A percentile compares a stretch with the other conserved stretches of the same genome.
Evolutionary conservation across 306 rosid genomes (phyloP).

Genomic region (Datisca glomerata): DNA sequence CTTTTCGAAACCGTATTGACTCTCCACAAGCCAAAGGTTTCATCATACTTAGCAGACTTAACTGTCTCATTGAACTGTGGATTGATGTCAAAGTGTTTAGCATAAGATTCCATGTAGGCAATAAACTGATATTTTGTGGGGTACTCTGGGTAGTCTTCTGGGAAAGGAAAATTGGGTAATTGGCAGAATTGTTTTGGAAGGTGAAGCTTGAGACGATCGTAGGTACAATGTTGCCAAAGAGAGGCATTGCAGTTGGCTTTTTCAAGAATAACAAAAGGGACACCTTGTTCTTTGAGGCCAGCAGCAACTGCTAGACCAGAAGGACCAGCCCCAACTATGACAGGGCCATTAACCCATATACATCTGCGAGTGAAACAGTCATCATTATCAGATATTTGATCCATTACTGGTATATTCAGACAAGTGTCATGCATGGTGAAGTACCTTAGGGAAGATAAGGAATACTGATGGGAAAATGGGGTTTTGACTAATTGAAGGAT

Average conservation of each 20-base stretch:
- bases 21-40: slow-evolving; percentile 74
- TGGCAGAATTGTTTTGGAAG: slow-evolving; percentile 86
- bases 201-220: slow-evolving; percentile 80
- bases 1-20: slow-evolving; percentile 31
- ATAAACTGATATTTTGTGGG: slow-evolving; percentile 77
- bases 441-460: no score
- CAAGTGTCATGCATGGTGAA: no score
- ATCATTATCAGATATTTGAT: no score
- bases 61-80: slow-evolving; percentile 89
- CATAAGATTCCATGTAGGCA: slow-evolving; percentile 63
- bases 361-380: slow-evolving; percentile 34
- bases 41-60: slow-evolving; percentile 74
- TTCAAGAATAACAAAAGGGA: slow-evolving; percentile 61
- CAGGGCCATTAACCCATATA: slow-evolving; percentile 75
- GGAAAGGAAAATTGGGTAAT: slow-evolving; percentile 65
- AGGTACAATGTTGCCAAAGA: slow-evolving; percentile 73
- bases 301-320: slow-evolving; percentile 87
- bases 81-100: slow-evolving; percentile 45
- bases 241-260: slow-evolving; percentile 86
- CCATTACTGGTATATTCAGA: no score
- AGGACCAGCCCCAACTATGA: slow-evolving; percentile 86
- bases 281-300: slow-evolving; percentile 64
- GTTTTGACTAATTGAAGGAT: no score
- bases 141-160: slow-evolving; percentile 64
- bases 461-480: no score